Conservation (phyloP, 2,329 filamentous ascomycete species). For the Trichoderma lentiforme region DNA sequence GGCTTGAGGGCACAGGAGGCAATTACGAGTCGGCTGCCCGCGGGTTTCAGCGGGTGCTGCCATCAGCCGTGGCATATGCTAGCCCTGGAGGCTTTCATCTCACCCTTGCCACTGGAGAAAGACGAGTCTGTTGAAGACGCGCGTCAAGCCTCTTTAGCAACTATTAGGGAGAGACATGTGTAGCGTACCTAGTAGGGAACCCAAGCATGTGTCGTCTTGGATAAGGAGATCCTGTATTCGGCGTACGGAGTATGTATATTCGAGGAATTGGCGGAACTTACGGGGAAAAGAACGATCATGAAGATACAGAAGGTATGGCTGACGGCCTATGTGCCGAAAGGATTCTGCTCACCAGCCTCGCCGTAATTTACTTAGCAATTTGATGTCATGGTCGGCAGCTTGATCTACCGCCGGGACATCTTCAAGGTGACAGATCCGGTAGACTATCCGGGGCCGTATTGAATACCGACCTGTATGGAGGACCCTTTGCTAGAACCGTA, state of each 20-base stretch:
- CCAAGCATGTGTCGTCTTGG: neutral
- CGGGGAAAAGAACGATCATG: neutral
- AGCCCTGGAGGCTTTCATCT: neutral
- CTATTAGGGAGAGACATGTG: neutral
- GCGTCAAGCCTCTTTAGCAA: neutral
- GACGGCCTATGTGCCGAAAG: neutral
- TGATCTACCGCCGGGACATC: neutral
- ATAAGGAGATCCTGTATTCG: neutral
- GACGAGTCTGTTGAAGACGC: neutral
- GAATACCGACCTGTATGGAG: neutral
- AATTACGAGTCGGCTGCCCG: neutral
- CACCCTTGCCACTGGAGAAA: neutral
- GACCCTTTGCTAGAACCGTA: neutral
- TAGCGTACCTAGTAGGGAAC: neutral
- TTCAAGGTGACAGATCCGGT: neutral
- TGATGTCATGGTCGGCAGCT: neutral
- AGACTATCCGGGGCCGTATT: neutral
- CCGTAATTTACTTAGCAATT: neutral
- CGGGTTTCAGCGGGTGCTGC: neutral
- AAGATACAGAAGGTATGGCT: neutral
- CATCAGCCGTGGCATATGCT: neutral
- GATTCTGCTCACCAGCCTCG: neutral
- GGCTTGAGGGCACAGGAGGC: neutral
- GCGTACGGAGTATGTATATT: neutral
- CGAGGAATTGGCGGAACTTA: neutral